Evolutionary conservation across 2,329 filamentous ascomycete species (phyloP).

Genomic region (Aspergillus sojae): DNA sequence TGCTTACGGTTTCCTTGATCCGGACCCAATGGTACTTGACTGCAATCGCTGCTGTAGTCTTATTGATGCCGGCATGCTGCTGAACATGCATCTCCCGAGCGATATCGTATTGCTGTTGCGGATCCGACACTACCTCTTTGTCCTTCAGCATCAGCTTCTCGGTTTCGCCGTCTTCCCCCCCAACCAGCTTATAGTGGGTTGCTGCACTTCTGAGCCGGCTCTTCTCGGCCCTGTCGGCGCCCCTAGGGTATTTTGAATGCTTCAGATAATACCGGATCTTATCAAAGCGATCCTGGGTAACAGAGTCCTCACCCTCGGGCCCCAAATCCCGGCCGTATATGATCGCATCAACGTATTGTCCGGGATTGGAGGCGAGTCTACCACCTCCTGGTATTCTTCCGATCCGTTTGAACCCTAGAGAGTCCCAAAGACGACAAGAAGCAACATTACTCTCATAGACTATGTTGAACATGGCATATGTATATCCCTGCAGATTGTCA

Average conservation of each 20-base stretch:
- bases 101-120: conserved; percentile 86
- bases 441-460: conserved; percentile 94
- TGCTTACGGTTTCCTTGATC: conserved; percentile 95
- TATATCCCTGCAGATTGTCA: conserved; percentile 65
- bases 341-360: conserved; percentile 72
- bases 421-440: conserved; percentile 89
- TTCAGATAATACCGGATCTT: conserved; percentile 98
- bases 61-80: conserved; percentile 93
- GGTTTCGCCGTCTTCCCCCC: conserved; percentile 49
- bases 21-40: conserved; percentile 96
- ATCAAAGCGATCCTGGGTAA: conserved; percentile 95
- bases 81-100: conserved; percentile 73
- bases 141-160: conserved; percentile 95
- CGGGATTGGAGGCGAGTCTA: conserved; percentile 69
- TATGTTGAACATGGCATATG: conserved; percentile 90
- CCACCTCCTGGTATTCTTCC: conserved; percentile 76
- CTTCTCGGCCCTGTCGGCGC: conserved; percentile 93
- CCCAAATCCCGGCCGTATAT: conserved; percentile 70
- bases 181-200: conserved; percentile 85
- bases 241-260: conserved; percentile 88
- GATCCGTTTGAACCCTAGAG: conserved; percentile 88
- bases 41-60: conserved; percentile 91
- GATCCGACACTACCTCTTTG: conserved; percentile 94
- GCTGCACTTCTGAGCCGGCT: conserved; percentile 89
- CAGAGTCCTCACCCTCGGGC: conserved; percentile 74